phyloP scores from a whole-genome alignment of 257 asterid genomes.

The Solanum pennellii region DNA sequence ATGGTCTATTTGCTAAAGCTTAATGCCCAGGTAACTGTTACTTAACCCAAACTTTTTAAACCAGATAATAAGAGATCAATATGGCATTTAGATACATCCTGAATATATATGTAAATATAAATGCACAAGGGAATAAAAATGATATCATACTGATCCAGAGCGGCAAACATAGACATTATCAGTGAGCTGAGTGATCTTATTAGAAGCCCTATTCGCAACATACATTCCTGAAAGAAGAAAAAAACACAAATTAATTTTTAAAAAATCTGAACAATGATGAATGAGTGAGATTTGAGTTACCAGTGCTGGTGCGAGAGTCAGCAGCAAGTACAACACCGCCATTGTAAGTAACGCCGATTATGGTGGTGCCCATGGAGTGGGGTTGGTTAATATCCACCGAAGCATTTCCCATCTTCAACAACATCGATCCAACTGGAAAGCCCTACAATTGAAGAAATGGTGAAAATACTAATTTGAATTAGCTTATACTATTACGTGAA shows the following conservation, averaged over 20 bases:
- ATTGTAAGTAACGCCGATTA: conserved; percentile 75
- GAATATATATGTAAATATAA: no score
- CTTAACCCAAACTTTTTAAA: neutral
- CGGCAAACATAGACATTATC: conserved; percentile 87
- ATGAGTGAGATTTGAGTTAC: conserved; percentile 5
- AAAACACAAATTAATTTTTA: neutral
- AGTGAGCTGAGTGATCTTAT: conserved; percentile 75
- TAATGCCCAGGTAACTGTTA: neutral
- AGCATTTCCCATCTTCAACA: neutral
- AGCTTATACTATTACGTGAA: neutral
- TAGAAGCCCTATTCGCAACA: conserved; percentile 94
- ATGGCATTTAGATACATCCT: neutral
- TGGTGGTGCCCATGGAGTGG: conserved; percentile 83
- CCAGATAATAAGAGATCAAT: neutral
- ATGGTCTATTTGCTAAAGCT: neutral
- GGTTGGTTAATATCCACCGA: conserved; percentile 19
- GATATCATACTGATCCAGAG: conserved; percentile 48
- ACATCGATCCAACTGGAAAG: neutral
- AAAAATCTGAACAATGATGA: neutral
- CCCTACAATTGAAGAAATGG: neutral
- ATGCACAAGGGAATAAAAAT: neutral
- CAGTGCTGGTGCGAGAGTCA: conserved; percentile 89
- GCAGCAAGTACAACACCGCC: conserved; percentile 90
- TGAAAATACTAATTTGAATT: neutral
- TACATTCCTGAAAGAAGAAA: conserved; percentile 34